Conservation (phyloP, 2,329 filamentous ascomycete species). For the Daldinia eschscholtzii region DNA sequence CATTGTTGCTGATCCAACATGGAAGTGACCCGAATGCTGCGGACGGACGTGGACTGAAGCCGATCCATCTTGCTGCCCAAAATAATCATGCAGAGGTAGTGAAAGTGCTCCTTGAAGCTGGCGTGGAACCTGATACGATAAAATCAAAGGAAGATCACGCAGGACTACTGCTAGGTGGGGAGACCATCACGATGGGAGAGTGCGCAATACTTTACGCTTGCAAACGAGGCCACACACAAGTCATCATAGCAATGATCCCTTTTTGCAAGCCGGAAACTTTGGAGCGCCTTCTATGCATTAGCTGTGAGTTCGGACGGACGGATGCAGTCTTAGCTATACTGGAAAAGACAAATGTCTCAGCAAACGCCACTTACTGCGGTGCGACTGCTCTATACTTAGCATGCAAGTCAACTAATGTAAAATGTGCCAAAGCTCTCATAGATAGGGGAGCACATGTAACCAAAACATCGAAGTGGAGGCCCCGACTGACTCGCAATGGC, state of each 20-base stretch:
- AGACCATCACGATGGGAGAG: background rate
- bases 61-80: background rate
- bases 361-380: background rate
- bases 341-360: background rate
- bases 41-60: background rate
- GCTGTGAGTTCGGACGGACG: background rate
- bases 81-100: background rate
- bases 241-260: slow-evolving; percentile 1
- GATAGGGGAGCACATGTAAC: background rate
- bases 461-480: background rate
- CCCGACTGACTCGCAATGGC: background rate
- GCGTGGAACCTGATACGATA: background rate
- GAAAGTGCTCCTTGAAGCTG: background rate
- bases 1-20: background rate
- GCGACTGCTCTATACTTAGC: background rate
- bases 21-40: background rate
- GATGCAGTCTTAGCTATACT: background rate
- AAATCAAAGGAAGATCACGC: background rate
- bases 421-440: background rate
- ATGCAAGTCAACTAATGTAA: background rate
- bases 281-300: background rate
- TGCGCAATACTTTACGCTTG: slow-evolving; percentile 2
- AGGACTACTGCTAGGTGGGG: background rate
- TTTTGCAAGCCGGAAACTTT: slow-evolving; percentile 3
- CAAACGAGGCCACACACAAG: background rate